A percentile compares a stretch with the other conserved stretches of the same genome.
Conservation (phyloP, 345 rosid species). For the Microcos paniculata region DNA sequence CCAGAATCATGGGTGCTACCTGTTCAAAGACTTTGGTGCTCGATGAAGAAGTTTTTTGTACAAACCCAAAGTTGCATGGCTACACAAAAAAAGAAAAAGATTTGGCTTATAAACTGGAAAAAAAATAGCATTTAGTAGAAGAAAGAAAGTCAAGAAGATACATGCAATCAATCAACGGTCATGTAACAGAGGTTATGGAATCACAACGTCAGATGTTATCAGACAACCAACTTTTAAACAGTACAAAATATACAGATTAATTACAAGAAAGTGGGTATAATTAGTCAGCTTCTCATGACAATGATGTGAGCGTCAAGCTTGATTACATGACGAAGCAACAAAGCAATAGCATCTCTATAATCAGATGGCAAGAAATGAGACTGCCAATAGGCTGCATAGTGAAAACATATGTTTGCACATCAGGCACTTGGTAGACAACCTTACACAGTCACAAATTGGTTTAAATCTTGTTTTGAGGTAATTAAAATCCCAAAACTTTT, state of each 20-base stretch:
- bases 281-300: too few relatives aligned
- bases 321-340: not conserved
- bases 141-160: not conserved
- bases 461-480: not conserved
- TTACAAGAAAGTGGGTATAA: not conserved
- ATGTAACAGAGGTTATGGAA: not conserved
- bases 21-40: constrained; percentile 81
- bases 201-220: not conserved
- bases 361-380: not conserved
- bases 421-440: constrained; percentile 1
- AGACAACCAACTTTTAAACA: not conserved
- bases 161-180: not conserved
- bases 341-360: not conserved
- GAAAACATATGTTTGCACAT: not conserved
- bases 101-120: constrained; percentile 10
- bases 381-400: not conserved
- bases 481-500: not conserved
- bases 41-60: constrained; percentile 74
- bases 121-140: not conserved
- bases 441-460: not conserved
- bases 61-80: constrained; percentile 97
- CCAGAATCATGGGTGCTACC: constrained; percentile 36
- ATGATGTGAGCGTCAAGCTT: too few relatives aligned
- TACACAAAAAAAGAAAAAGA: constrained; percentile 28
- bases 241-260: not conserved